Evolutionary conservation across 1,284 basidiomycete genomes (phyloP).

Genomic region (Rhodotorula sp.): DNA sequence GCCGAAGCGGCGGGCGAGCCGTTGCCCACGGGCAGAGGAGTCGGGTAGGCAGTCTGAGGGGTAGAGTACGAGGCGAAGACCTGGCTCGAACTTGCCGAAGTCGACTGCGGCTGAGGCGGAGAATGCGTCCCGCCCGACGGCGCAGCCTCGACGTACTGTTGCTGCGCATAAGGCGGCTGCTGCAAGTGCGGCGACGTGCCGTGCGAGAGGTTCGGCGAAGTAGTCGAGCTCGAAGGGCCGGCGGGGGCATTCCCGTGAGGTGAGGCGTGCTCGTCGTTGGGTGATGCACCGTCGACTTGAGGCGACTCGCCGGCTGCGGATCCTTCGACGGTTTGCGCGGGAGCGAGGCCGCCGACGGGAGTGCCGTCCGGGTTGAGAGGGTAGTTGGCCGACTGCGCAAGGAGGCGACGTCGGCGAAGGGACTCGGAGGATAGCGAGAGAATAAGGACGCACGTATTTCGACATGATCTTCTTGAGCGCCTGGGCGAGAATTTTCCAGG

Average conservation of each 20-base stretch:
- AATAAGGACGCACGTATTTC: slow-evolving; percentile 56
- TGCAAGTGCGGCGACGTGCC: background rate
- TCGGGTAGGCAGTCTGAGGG: too few species aligned
- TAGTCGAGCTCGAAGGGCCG: background rate
- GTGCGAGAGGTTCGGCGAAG: slow-evolving; percentile 5
- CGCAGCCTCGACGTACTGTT: background rate
- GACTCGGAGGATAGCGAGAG: background rate
- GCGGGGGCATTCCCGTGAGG: background rate
- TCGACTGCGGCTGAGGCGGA: background rate
- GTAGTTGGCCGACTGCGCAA: slow-evolving; percentile 37
- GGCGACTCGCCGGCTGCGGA: background rate
- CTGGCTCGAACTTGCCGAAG: background rate
- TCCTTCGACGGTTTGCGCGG: background rate
- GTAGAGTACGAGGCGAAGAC: too few species aligned
- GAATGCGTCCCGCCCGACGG: background rate
- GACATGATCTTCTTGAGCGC: slow-evolving; percentile 88
- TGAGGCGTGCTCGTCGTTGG: background rate
- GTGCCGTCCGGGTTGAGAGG: slow-evolving; percentile 15
- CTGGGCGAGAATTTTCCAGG: slow-evolving; percentile 76
- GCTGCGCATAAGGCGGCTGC: background rate
- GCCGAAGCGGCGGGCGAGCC: too few species aligned
- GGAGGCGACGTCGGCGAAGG: background rate
- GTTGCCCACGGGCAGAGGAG: too few species aligned
- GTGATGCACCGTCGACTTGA: background rate
- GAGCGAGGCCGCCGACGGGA: background rate